These are phyloP conservation scores for Helianthus tuberosus DNA, from an alignment of 129 eudicot genomes.

Conservation along the genomic window DNA sequence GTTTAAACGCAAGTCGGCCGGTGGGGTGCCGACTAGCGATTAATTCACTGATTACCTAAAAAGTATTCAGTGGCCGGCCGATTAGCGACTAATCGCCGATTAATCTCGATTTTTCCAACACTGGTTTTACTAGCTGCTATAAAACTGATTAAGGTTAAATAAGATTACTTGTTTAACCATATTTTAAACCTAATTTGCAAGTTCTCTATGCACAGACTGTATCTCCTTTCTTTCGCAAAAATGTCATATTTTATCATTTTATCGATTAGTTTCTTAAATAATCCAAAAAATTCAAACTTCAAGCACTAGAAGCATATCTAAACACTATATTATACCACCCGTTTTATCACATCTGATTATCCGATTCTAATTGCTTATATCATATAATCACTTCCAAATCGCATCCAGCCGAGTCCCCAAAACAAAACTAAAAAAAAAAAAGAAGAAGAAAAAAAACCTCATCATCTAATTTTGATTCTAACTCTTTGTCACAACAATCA, in stretches of 20 bases:
- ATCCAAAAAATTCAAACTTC: background rate
- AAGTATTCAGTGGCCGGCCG: background rate
- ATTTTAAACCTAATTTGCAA: background rate
- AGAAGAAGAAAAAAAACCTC: background rate
- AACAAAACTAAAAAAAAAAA: too few relatives aligned
- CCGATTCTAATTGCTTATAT: background rate
- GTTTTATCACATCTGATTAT: slow-evolving; percentile 1
- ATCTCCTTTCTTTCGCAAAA: background rate
- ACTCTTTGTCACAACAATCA: background rate
- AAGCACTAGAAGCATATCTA: background rate
- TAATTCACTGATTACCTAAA: too few relatives aligned
- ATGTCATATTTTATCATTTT: background rate
- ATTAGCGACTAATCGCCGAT: too few relatives aligned
- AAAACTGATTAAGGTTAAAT: background rate
- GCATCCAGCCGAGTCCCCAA: background rate
- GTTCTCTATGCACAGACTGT: background rate
- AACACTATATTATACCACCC: background rate
- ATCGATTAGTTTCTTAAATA: too few relatives aligned
- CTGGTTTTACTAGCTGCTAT: too few relatives aligned
- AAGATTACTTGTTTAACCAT: background rate
- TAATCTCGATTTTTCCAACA: too few relatives aligned
- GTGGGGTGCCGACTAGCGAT: too few relatives aligned
- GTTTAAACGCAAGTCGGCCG: background rate
- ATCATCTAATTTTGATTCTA: background rate
- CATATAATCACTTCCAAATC: background rate